Conservation (phyloP, 352 stramenopile species). For the Pythium periplocum region DNA sequence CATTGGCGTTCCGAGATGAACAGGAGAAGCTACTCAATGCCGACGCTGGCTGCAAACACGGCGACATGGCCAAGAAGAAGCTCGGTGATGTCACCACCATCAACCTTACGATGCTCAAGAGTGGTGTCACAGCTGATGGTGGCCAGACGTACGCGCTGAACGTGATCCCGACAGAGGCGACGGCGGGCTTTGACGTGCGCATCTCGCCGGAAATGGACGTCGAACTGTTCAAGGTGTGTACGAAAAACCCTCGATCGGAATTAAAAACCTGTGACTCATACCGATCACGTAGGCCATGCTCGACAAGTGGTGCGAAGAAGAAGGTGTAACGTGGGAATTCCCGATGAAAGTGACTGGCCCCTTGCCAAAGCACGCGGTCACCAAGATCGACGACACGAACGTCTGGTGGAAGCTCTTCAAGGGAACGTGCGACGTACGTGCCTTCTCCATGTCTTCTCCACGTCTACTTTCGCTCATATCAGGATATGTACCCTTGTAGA, state of each 20-base stretch:
- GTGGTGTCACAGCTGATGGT: slow-evolving; percentile 79
- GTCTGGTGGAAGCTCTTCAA: slow-evolving; percentile 58
- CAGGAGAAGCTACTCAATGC: slow-evolving; percentile 83
- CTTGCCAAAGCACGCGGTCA: slow-evolving; percentile 56
- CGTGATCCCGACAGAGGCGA: slow-evolving; percentile 90
- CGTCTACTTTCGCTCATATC: background rate
- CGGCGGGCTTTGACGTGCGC: slow-evolving; percentile 92
- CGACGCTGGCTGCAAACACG: slow-evolving; percentile 85
- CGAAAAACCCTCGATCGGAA: no score
- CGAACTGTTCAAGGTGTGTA: slow-evolving; percentile 58
- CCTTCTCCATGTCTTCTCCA: background rate
- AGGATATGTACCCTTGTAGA: slow-evolving; percentile 14
- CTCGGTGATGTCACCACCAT: slow-evolving; percentile 95
- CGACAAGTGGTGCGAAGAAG: slow-evolving; percentile 87
- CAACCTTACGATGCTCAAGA: slow-evolving; percentile 93
- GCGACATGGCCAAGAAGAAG: slow-evolving; percentile 87
- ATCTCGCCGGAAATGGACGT: slow-evolving; percentile 88
- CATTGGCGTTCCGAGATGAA: slow-evolving; percentile 84
- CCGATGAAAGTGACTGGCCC: slow-evolving; percentile 25
- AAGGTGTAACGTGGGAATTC: slow-evolving; percentile 82
- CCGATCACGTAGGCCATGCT: slow-evolving; percentile 42
- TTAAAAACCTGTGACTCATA: no score
- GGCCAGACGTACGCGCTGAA: slow-evolving; percentile 90
- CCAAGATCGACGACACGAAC: slow-evolving; percentile 47
- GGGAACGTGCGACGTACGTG: slow-evolving; percentile 27